Evolutionary conservation across 108 stramenopile species (phyloP).

Genomic region (Discostella pseudostelligera): DNA sequence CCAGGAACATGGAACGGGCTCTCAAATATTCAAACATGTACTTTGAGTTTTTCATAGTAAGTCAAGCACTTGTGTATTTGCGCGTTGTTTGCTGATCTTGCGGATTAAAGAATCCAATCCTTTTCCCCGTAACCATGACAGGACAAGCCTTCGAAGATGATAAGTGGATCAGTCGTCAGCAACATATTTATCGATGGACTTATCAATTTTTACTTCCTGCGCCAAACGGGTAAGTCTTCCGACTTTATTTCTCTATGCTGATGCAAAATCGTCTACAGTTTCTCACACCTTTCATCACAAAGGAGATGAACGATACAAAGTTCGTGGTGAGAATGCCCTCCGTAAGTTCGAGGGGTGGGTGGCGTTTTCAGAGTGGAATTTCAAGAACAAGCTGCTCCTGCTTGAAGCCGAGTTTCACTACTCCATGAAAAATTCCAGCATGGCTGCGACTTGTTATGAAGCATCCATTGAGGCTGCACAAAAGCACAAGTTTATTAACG

Average conservation of each 20-base stretch:
- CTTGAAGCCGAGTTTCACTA: conserved; percentile 11
- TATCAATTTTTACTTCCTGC: conserved; percentile 10
- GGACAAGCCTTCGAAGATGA: neutral
- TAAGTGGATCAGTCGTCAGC: neutral
- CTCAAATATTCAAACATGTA: neutral
- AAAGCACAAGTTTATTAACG: conserved; percentile 25
- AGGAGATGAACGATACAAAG: conserved; percentile 7
- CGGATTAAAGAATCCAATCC: neutral
- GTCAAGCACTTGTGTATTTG: neutral
- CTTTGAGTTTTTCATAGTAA: neutral
- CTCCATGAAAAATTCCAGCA: conserved; percentile 9
- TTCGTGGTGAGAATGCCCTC: conserved; percentile 4
- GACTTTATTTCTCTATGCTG: neutral
- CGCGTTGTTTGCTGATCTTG: neutral
- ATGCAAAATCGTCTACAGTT: neutral
- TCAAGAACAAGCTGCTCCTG: conserved; percentile 20
- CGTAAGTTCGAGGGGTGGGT: neutral
- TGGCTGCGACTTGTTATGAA: conserved; percentile 12
- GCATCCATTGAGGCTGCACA: conserved; percentile 18
- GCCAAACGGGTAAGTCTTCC: conserved; percentile 4
- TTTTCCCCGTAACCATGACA: neutral
- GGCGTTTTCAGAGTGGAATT: conserved; percentile 14
- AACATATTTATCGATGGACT: neutral
- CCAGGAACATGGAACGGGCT: conserved; percentile 2
- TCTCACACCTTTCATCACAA: neutral